Evolutionary conservation across 805 yeast species (phyloP), one percentile per base, ranked within the genome.

Genomic region (Nadsonia fulvescens): DNA sequence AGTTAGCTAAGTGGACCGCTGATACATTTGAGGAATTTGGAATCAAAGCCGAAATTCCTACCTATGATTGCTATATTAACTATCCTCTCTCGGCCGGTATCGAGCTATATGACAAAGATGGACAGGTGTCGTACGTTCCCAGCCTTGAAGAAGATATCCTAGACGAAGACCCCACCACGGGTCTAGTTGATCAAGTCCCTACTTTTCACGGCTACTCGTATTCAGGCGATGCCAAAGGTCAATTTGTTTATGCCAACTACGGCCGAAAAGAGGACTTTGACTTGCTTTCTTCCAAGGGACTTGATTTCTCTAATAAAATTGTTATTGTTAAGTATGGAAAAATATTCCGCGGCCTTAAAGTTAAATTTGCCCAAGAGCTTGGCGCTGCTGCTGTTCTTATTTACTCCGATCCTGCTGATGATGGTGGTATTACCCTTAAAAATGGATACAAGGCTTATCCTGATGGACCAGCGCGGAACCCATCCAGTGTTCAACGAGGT

Each of bases 171-270:
- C 57, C 62, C 8, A 61, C 66, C 8, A 49, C 71, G 1, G 39
- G 41, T 6, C 22, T 32, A 8, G 42, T 45, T n/a, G 54, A 54
- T 15, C 64, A 59, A 32, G 60, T 72, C 14, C 83, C 82, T 8
- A 70, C 81, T 0, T 77, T 76, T 53, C 71, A 72, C 42, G 82
- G 79, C 2, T 76, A 72, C 40, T 68, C 78, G 4, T 82, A 77
- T 6, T 59, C 63, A 30, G 91, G 89, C 20, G 72, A 74, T 38
- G 77, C 69, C 22, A 72, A 81, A 4, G 75, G 69, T 2, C 52
- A 63, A 33, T 65, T 60, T 32, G 59, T 76, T 4, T 76, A 64
- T 44, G 79, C 69, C 24, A 72, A 76, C 44, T 72, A 67, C 45
- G 89, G 89, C 30, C 58, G 67, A 4, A 53, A 49, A 28, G 59